phyloP scores from a whole-genome alignment of 192 early-diverging fungal species.

The Cladochytrium replicatum region DNA sequence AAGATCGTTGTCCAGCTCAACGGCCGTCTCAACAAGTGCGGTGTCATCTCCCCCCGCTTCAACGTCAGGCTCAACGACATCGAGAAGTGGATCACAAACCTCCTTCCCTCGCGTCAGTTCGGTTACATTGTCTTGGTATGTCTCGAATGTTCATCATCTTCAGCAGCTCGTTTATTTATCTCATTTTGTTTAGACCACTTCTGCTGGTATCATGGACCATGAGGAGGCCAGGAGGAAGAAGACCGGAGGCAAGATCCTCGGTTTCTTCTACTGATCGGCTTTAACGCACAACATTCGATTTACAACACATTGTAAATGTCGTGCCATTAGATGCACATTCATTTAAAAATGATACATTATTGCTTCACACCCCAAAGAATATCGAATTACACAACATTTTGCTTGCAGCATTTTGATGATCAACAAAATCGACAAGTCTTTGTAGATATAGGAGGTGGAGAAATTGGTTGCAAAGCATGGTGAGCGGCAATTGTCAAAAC shows the following conservation, averaged over 20 bases:
- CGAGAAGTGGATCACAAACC: constrained; percentile 94
- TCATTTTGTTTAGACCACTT: constrained; percentile 59
- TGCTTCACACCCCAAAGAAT: too few relatives aligned
- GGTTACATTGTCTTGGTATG: constrained; percentile 89
- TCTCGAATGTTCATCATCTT: too few relatives aligned
- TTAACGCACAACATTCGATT: too few relatives aligned
- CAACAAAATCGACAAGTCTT: too few relatives aligned
- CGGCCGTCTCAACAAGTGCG: constrained; percentile 99
- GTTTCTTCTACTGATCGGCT: constrained; percentile 90
- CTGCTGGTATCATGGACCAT: constrained; percentile 98
- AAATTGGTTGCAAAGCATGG: too few relatives aligned
- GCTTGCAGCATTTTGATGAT: too few relatives aligned
- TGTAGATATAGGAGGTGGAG: too few relatives aligned
- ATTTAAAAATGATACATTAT: too few relatives aligned
- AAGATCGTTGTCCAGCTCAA: constrained; percentile 98
- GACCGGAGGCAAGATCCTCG: constrained; percentile 96
- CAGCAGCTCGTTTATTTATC: constrained; percentile 23
- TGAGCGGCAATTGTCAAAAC: too few relatives aligned
- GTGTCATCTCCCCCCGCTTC: constrained; percentile 98
- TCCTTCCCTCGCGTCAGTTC: constrained; percentile 98
- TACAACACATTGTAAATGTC: too few relatives aligned
- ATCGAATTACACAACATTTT: too few relatives aligned
- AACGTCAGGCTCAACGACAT: constrained; percentile 89
- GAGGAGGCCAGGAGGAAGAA: constrained; percentile 95
- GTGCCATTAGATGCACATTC: too few relatives aligned